Percentiles rank a stretch among this genome's conserved stretches.
Evolutionary conservation across 495 filamentous ascomycete species (phyloP).

Genomic region (Bombardia bombarda): DNA sequence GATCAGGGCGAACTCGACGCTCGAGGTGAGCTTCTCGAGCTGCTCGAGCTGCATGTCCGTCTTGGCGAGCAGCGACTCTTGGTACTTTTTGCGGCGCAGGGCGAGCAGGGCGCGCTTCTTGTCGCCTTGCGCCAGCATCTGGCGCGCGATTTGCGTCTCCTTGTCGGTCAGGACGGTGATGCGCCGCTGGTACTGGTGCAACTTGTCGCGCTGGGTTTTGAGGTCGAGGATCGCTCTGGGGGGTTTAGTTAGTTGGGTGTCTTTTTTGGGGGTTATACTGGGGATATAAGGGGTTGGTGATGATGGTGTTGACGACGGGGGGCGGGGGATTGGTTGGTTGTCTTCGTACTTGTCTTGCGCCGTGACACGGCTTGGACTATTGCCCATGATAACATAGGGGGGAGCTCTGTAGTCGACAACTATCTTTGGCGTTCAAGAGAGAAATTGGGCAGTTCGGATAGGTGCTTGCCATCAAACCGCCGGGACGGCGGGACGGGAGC

Average conservation of each 20-base stretch:
- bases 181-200: slow-evolving; percentile 86
- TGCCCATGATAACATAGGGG: slow-evolving; percentile 31
- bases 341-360: slow-evolving; percentile 42
- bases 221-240: slow-evolving; percentile 80
- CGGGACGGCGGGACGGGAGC: too few species aligned
- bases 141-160: slow-evolving; percentile 74
- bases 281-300: neutral
- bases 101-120: slow-evolving; percentile 78
- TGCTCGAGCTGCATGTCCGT: slow-evolving; percentile 87
- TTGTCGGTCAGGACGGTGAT: slow-evolving; percentile 75
- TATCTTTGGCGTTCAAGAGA: too few species aligned
- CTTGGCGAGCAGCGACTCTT: slow-evolving; percentile 80
- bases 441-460: neutral
- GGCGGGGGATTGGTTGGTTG: too few species aligned
- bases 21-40: slow-evolving; percentile 72
- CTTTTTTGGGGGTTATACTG: neutral
- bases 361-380: slow-evolving; percentile 35
- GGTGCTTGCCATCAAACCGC: too few species aligned
- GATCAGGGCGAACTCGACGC: slow-evolving; percentile 88
- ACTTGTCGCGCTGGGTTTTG: slow-evolving; percentile 93
- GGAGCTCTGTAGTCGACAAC: too few species aligned
- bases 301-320: too few species aligned
- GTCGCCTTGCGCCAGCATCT: slow-evolving; percentile 69
- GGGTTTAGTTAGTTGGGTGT: neutral
- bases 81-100: slow-evolving; percentile 92